Evolutionary conservation across 495 filamentous ascomycete species (phyloP), one percentile per base, ranked within the genome.

Genomic region (Jackrogersella minutella): DNA sequence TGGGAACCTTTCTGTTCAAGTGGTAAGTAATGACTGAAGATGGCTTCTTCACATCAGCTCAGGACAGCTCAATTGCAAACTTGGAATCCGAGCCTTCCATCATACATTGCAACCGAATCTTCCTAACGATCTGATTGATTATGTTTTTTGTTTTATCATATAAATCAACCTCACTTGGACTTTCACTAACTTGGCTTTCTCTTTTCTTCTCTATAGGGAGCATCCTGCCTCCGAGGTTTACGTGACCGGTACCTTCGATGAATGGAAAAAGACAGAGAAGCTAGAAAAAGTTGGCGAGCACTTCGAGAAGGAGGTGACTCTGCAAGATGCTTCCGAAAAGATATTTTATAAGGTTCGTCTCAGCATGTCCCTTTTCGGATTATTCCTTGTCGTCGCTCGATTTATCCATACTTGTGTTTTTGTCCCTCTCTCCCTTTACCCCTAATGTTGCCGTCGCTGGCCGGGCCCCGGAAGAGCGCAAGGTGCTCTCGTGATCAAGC

Each of bases 181-280:
- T 53, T 72, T 62, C 58, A 58, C 64, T 69, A 11, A 58, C 14
- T 31, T 41, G n/a, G n/a, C 30, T 30, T 34, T 39, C 44, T 61
- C 44, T 53, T 33, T 49, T 55, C 40, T 39, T 60, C 17, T 33
- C 22, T 44, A 57, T 71, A 93, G 92, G 92, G 85, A 87, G 65
- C 87, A 92, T 73, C 72, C 82, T 64, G 92, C 91, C 62, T 83
- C 84, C 62, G 93, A 97, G 74, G 95, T 99, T 66, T 93, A 90
- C 76, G 95, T 99, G 60, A 97, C 93, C 5, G 95, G 95, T 71
- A 94, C 91, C 47, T 99, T 98, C 74, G 94, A 99, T 77, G 85
- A 93, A 79, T 99, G 95, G 95, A 81, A 85, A 43, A 91, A 92
- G 82, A 92, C 85, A 46, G 87, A 91, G 70, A 86, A 88, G 80